A percentile compares a stretch with the other conserved stretches of the same genome.
Conservation (phyloP, 2,329 filamentous ascomycete species). For the Calonectria hawksworthii region DNA sequence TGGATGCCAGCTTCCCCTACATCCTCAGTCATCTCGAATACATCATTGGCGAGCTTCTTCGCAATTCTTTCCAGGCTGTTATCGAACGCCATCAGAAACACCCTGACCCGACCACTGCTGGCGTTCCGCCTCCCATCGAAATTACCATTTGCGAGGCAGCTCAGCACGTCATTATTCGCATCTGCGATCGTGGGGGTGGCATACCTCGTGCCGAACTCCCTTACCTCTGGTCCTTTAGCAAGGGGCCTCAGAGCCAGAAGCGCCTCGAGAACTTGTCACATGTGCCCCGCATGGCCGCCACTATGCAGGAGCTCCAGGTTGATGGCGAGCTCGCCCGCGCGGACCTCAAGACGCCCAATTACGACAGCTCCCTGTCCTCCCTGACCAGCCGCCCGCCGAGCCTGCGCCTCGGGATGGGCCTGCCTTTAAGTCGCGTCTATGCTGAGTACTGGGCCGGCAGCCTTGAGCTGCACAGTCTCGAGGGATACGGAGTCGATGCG, state of each 20-base stretch:
- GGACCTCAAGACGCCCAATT: conserved; percentile 58
- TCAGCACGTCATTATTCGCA: conserved; percentile 95
- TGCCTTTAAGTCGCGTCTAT: conserved; percentile 94
- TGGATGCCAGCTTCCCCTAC: conserved; percentile 93
- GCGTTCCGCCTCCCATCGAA: conserved; percentile 83
- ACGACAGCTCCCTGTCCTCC: conserved; percentile 78
- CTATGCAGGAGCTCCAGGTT: conserved; percentile 85
- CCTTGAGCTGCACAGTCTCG: conserved; percentile 90
- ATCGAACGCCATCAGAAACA: conserved; percentile 77
- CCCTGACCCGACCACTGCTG: conserved; percentile 41
- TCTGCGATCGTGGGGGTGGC: conserved; percentile 95
- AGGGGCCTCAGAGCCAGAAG: conserved; percentile 83
- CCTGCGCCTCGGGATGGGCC: conserved; percentile 89
- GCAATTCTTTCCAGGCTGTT: conserved; percentile 94
- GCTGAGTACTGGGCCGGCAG: conserved; percentile 98
- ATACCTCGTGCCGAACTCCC: conserved; percentile 88
- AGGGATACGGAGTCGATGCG: conserved; percentile 95
- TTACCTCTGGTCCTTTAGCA: conserved; percentile 96
- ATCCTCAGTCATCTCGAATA: conserved; percentile 97
- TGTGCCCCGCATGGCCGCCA: conserved; percentile 93
- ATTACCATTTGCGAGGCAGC: conserved; percentile 94
- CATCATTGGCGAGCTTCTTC: conserved; percentile 93
- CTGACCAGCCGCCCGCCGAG: conserved; percentile 88
- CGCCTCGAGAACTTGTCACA: conserved; percentile 87
- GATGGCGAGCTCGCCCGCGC: conserved; percentile 57